A percentile compares a stretch with the other conserved stretches of the same genome.
Evolutionary conservation across 2,329 filamentous ascomycete genomes (phyloP).

Genomic region (Alternaria hordeiaustralica): DNA sequence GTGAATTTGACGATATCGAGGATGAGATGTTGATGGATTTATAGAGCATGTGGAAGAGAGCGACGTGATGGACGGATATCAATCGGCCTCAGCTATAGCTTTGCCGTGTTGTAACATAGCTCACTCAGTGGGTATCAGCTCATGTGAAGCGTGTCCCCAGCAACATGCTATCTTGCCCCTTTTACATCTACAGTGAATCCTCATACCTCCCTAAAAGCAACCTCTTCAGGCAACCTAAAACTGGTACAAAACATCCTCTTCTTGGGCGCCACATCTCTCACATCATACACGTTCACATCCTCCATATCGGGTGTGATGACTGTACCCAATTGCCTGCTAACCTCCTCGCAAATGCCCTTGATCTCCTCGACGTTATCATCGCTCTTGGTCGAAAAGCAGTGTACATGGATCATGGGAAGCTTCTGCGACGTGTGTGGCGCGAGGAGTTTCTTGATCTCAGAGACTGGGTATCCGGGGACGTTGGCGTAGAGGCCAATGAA

Average conservation of each 20-base stretch:
- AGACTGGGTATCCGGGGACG: slow-evolving; percentile 43
- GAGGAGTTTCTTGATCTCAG: slow-evolving; percentile 40
- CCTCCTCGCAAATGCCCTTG: slow-evolving; percentile 68
- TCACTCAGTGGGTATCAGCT: background rate
- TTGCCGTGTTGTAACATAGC: background rate
- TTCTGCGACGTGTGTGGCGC: slow-evolving; percentile 53
- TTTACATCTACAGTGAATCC: background rate
- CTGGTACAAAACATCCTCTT: slow-evolving; percentile 98
- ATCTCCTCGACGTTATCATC: slow-evolving; percentile 71
- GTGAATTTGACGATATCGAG: slow-evolving; percentile 16
- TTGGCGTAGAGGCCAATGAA: slow-evolving; percentile 83
- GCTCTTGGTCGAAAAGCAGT: slow-evolving; percentile 88
- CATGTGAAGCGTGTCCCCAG: background rate
- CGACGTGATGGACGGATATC: background rate
- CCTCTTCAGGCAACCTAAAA: slow-evolving; percentile 81
- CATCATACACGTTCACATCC: slow-evolving; percentile 65
- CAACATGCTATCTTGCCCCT: too few species aligned
- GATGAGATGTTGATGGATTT: slow-evolving; percentile 39
- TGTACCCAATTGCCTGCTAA: slow-evolving; percentile 67
- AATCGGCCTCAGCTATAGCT: background rate
- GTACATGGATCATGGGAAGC: slow-evolving; percentile 87
- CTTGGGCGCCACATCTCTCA: slow-evolving; percentile 87
- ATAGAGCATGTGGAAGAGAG: background rate
- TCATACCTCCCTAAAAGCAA: slow-evolving; percentile 70
- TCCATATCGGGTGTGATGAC: slow-evolving; percentile 65